Percentiles rank a stretch among this genome's conserved stretches.
Conservation (phyloP, 352 stramenopile genomes). For the Phytophthora nicotianae region DNA sequence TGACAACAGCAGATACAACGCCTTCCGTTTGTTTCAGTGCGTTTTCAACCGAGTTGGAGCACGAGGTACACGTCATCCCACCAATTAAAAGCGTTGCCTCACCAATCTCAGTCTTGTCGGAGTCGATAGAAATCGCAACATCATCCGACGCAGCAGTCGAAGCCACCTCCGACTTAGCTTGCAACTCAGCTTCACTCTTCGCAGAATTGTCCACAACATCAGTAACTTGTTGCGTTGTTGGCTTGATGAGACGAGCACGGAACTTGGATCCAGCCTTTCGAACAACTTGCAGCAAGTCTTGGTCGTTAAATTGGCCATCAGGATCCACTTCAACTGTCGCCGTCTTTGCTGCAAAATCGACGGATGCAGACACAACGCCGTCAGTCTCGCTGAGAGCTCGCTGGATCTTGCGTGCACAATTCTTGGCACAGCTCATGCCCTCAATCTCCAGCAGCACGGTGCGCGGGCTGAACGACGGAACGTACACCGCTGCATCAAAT, state of each 20-base stretch:
- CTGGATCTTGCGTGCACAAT: constrained; percentile 78
- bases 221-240: neutral
- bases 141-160: constrained; percentile 27
- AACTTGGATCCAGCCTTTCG: constrained; percentile 34
- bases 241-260: constrained; percentile 24
- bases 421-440: constrained; percentile 73
- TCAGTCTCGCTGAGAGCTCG: constrained; percentile 53
- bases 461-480: constrained; percentile 34
- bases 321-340: constrained; percentile 67
- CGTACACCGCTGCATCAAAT: constrained; percentile 66
- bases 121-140: constrained; percentile 44
- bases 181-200: constrained; percentile 5
- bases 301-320: constrained; percentile 61
- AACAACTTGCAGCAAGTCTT: constrained; percentile 64
- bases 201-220: neutral
- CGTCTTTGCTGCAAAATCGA: constrained; percentile 70
- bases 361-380: constrained; percentile 69
- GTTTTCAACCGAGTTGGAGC: constrained; percentile 90
- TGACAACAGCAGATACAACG: constrained; percentile 81
- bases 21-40: constrained; percentile 79
- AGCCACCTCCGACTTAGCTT: constrained; percentile 16
- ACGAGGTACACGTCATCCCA: constrained; percentile 94
- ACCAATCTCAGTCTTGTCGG: constrained; percentile 62
- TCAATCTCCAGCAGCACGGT: constrained; percentile 59
- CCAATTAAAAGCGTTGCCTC: constrained; percentile 72